Evolutionary conservation across 2,329 filamentous ascomycete species (phyloP), one percentile per base, ranked within the genome.

Genomic region (Harringtonia lauricola): DNA sequence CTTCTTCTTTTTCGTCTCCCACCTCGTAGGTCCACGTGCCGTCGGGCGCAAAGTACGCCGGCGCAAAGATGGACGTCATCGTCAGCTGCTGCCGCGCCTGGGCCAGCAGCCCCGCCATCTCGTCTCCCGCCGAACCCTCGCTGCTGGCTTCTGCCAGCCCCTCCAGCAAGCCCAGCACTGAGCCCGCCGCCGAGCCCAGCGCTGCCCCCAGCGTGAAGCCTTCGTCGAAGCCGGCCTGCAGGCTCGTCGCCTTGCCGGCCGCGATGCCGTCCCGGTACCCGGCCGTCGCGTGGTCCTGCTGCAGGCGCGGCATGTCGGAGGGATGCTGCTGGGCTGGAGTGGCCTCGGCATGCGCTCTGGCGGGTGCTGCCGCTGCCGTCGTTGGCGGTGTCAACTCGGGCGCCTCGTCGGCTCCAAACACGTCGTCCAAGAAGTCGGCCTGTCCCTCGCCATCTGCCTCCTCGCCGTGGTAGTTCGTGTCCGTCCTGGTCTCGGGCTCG

Each of bases 181-280:
- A 79, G 0, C 92, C 92, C 0, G 80, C 82, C 24, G 72, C 71
- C 50, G 84, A 60, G 0, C 90, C 92, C 26, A 96, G 66, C 41
- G 82, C 79, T 1, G 87, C 89, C 13, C 92, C 92, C 1, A 96
- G 70, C 14, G 79, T 71, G 59, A 88, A 96, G 0, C 90, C 90
- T 51, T 90, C 86, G 59, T 98, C 92, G 57, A 98, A 96, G 0
- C 90, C 90, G 14, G 71, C 71, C 63, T 98, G 92, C 22, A 95
- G 77, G 54, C 79, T 83, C 39, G 71, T 65, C 22, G 76, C 75
- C 60, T 96, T 96, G 28, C 83, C 84, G 3, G 67, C 68, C 0
- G 82, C 74, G 42, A 96, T 75, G 36, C 90, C 92, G 55, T 95
- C 89, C 47, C 90, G 82, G 64, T 96, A 96, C 18, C 92, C 92